Percentiles rank a stretch among this genome's conserved stretches.
Evolutionary conservation across 2,329 filamentous ascomycete genomes (phyloP).

Genomic region (Bipolaris zeicola): DNA sequence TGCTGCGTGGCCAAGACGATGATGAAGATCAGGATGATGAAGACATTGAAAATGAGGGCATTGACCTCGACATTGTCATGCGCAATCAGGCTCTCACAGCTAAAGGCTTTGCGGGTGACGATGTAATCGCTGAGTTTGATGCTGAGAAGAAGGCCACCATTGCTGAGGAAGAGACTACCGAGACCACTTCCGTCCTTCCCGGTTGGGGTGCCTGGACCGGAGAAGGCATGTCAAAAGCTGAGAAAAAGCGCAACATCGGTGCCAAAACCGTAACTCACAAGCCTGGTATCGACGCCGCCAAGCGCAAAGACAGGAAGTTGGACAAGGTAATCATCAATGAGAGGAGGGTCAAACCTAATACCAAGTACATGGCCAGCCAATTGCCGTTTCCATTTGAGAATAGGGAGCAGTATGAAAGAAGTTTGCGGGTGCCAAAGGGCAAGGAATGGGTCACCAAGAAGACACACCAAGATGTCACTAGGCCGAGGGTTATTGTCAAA

Average conservation of each 20-base stretch:
- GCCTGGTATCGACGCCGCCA: slow-evolving; percentile 74
- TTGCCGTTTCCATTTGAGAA: slow-evolving; percentile 92
- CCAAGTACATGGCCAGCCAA: slow-evolving; percentile 81
- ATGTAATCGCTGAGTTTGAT: slow-evolving; percentile 80
- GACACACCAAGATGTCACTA: slow-evolving; percentile 86
- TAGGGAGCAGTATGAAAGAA: slow-evolving; percentile 86
- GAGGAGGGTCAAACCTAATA: slow-evolving; percentile 88
- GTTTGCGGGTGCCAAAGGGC: slow-evolving; percentile 82
- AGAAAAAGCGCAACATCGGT: slow-evolving; percentile 58
- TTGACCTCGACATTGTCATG: slow-evolving; percentile 49
- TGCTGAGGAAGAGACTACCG: slow-evolving; percentile 80
- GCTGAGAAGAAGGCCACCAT: slow-evolving; percentile 75
- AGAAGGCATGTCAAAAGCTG: slow-evolving; percentile 74
- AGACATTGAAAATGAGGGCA: slow-evolving; percentile 48
- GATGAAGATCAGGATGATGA: slow-evolving; percentile 28
- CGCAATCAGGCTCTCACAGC: slow-evolving; percentile 72
- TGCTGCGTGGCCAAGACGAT: slow-evolving; percentile 47
- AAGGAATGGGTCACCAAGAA: slow-evolving; percentile 97
- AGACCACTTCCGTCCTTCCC: slow-evolving; percentile 82
- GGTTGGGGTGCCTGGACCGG: slow-evolving; percentile 96
- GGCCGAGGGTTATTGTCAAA: slow-evolving; percentile 88
- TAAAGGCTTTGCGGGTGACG: slow-evolving; percentile 83
- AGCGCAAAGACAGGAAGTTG: slow-evolving; percentile 82
- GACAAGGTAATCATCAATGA: slow-evolving; percentile 90
- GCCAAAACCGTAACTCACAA: slow-evolving; percentile 66